Percentiles rank a stretch among this genome's conserved stretches.
phyloP scores from a whole-genome alignment of 2,329 filamentous ascomycete genomes.

The Tolypocladium ophioglossoides region DNA sequence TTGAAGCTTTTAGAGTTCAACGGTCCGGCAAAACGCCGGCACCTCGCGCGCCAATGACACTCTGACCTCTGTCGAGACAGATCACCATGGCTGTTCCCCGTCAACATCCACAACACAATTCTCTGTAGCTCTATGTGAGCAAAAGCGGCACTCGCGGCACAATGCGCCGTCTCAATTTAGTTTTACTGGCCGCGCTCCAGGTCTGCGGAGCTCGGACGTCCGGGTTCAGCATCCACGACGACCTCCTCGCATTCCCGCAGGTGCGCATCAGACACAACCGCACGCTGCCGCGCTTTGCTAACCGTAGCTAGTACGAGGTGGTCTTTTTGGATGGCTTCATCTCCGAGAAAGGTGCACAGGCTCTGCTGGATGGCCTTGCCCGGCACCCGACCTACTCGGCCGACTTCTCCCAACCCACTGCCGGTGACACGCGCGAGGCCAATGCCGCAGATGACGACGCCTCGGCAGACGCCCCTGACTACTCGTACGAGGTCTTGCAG shows the following conservation, averaged over 20 bases:
- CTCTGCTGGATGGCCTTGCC: slow-evolving; percentile 38
- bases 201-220: slow-evolving; percentile 37
- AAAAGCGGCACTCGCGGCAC: slow-evolving; percentile 14
- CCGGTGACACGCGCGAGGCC: slow-evolving; percentile 12
- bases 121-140: slow-evolving; percentile 18
- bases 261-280: slow-evolving; percentile 32
- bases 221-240: slow-evolving; percentile 77
- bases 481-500: slow-evolving; percentile 61
- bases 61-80: neutral
- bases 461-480: slow-evolving; percentile 18
- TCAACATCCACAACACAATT: neutral
- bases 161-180: slow-evolving; percentile 41
- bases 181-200: slow-evolving; percentile 33
- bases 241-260: slow-evolving; percentile 78
- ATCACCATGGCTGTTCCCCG: neutral
- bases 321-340: slow-evolving; percentile 64
- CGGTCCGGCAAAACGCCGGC: neutral
- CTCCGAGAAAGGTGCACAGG: slow-evolving; percentile 56
- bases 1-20: neutral
- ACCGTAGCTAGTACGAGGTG: slow-evolving; percentile 60
- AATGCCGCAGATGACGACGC: slow-evolving; percentile 11
- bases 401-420: slow-evolving; percentile 28
- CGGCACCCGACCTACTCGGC: slow-evolving; percentile 27
- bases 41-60: neutral
- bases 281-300: neutral